Percentiles rank a stretch among this genome's conserved stretches.
phyloP scores from a whole-genome alignment of 1,284 basidiomycete genomes.

The Macrocystidia cucumis region DNA sequence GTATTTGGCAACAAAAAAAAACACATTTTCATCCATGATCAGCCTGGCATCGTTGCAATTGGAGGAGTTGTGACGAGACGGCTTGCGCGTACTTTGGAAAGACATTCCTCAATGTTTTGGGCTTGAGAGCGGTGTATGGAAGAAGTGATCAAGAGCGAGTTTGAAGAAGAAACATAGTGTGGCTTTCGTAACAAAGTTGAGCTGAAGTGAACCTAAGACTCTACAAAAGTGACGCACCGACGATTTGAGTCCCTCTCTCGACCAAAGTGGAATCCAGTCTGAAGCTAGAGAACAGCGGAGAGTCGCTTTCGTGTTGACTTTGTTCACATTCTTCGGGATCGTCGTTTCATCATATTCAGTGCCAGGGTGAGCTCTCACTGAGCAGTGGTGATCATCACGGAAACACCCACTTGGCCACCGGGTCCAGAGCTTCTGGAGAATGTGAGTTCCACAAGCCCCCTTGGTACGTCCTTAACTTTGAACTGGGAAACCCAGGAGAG shows the following conservation, averaged over 20 bases:
- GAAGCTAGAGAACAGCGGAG: slow-evolving; percentile 47
- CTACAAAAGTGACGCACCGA: slow-evolving; percentile 32
- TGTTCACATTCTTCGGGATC: slow-evolving; percentile 64
- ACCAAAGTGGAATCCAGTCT: slow-evolving; percentile 67
- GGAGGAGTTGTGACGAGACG: slow-evolving; percentile 10
- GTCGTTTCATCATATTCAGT: not conserved
- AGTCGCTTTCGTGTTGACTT: slow-evolving; percentile 72
- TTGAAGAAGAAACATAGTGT: slow-evolving; percentile 56
- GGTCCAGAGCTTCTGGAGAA: slow-evolving; percentile 75
- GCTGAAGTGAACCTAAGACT: slow-evolving; percentile 3
- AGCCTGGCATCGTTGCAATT: not conserved
- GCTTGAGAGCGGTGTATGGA: slow-evolving; percentile 65
- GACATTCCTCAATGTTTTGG: slow-evolving; percentile 64
- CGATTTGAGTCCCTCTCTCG: slow-evolving; percentile 36
- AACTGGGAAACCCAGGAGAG: slow-evolving; percentile 46
- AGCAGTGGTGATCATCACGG: not conserved
- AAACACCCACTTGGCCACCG: slow-evolving; percentile 67
- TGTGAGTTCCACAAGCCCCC: slow-evolving; percentile 43
- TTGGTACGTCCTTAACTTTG: slow-evolving; percentile 33
- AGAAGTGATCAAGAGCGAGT: slow-evolving; percentile 61
- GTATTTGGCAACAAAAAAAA: no score
- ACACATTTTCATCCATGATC: no score
- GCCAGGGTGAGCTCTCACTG: not conserved
- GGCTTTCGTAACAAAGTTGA: slow-evolving; percentile 29
- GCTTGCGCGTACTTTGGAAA: slow-evolving; percentile 45